Conservation (phyloP, 805 yeast species). For the Candida methanosorbosa region DNA sequence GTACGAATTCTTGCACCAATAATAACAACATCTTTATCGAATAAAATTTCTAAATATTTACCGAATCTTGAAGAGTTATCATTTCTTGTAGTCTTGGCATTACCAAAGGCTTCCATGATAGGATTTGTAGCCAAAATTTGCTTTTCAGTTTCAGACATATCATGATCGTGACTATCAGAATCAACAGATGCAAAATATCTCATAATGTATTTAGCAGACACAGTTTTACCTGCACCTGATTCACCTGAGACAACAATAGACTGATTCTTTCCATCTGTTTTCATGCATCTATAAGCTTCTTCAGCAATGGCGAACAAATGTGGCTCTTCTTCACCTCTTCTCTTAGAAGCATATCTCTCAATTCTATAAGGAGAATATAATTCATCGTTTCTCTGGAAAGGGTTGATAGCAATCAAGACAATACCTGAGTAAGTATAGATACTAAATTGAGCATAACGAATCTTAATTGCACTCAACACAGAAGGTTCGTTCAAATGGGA, state of each 20-base stretch:
- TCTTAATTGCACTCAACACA: conserved; percentile 85
- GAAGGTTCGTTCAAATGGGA: conserved; percentile 96
- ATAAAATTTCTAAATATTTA: conserved; percentile 85
- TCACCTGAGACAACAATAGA: conserved; percentile 97
- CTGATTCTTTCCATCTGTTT: conserved; percentile 74
- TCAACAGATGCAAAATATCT: conserved; percentile 95
- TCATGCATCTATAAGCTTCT: conserved; percentile 95
- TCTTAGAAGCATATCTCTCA: conserved; percentile 88
- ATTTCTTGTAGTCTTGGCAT: conserved; percentile 94
- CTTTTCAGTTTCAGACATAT: conserved; percentile 86
- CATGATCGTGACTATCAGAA: conserved; percentile 31
- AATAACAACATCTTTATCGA: conserved; percentile 65
- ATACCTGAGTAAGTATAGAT: conserved; percentile 96
- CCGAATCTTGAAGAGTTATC: conserved; percentile 98
- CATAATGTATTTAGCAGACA: conserved; percentile 94
- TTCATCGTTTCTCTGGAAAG: conserved; percentile 88
- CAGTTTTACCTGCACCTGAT: conserved; percentile 98
- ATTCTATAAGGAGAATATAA: conserved; percentile 87
- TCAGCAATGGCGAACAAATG: conserved; percentile 97
- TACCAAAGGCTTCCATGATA: conserved; percentile 96
- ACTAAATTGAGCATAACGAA: conserved; percentile 81
- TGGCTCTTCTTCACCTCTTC: conserved; percentile 93
- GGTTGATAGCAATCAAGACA: conserved; percentile 92
- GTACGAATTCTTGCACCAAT: conserved; percentile 95
- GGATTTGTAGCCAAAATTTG: conserved; percentile 96